phyloP scores from a whole-genome alignment of 2,329 filamentous ascomycete genomes.

The Talaromyces sp. region DNA sequence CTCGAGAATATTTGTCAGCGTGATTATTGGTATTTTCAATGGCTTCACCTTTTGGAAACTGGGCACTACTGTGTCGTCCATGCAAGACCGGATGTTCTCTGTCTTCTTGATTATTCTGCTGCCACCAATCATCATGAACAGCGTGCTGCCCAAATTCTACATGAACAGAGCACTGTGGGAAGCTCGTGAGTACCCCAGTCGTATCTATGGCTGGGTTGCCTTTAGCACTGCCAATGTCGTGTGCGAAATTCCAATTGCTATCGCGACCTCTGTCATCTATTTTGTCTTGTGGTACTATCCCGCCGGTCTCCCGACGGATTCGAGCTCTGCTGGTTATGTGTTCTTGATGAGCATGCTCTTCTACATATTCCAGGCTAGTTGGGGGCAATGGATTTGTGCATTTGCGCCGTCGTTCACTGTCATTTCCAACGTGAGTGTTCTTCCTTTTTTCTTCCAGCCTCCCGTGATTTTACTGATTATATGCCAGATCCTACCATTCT shows the following conservation, averaged over 20 bases:
- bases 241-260: slow-evolving; percentile 64
- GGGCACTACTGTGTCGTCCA: slow-evolving; percentile 58
- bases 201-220: slow-evolving; percentile 72
- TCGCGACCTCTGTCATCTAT: slow-evolving; percentile 61
- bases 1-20: slow-evolving; percentile 66
- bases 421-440: slow-evolving; percentile 54
- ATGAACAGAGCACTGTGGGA: slow-evolving; percentile 67
- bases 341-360: slow-evolving; percentile 75
- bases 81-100: slow-evolving; percentile 75
- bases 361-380: slow-evolving; percentile 67
- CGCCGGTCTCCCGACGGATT: slow-evolving; percentile 61
- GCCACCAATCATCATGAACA: slow-evolving; percentile 66
- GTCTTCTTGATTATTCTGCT: slow-evolving; percentile 60
- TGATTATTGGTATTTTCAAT: slow-evolving; percentile 70
- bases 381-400: slow-evolving; percentile 80
- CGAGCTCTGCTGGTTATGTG: slow-evolving; percentile 63
- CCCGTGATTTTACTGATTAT: neutral
- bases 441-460: no score
- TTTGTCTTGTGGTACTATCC: slow-evolving; percentile 74
- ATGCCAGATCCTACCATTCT: slow-evolving; percentile 61
- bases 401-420: slow-evolving; percentile 75
- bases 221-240: slow-evolving; percentile 70
- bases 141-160: slow-evolving; percentile 71
- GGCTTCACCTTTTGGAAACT: slow-evolving; percentile 72
- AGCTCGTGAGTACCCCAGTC: slow-evolving; percentile 64